Conservation (phyloP, 2,329 filamentous ascomycete species). For the Fusarium torulosum region DNA sequence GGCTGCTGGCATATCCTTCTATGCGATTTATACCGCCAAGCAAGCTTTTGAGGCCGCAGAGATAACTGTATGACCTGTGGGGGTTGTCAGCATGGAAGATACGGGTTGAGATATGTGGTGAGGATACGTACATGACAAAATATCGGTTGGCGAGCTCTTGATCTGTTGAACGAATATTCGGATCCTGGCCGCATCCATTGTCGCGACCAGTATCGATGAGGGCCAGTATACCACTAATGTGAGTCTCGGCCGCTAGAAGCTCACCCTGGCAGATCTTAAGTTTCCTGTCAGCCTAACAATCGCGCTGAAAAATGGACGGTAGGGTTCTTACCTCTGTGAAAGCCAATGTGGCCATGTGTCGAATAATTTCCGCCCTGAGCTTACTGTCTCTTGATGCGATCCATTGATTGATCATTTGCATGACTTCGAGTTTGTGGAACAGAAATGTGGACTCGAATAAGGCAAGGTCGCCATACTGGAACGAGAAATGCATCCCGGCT, state of each 20-base stretch:
- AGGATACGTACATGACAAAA: conserved; percentile 4
- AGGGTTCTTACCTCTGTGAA: conserved; percentile 7
- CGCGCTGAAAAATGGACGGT: rapidly evolving
- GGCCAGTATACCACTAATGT: conserved; percentile 17
- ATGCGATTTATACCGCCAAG: conserved; percentile 8
- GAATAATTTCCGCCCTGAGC: background rate
- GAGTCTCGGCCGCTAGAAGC: conserved; percentile 10
- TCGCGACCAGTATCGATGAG: conserved; percentile 6
- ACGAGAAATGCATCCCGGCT: conserved; percentile 25
- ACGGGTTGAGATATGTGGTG: background rate
- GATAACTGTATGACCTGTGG: conserved; percentile 3
- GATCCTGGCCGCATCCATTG: background rate
- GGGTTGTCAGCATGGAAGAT: background rate
- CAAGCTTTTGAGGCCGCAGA: conserved; percentile 16
- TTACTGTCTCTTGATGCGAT: background rate
- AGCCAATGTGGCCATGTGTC: conserved; percentile 18
- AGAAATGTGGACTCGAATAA: conserved; percentile 17
- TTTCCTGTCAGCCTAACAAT: rapidly evolving
- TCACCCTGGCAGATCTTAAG: conserved; percentile 11
- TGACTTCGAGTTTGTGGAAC: conserved; percentile 19
- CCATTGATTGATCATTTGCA: conserved; percentile 18
- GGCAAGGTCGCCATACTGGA: conserved; percentile 6
- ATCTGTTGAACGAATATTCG: background rate
- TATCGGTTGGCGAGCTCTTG: conserved; percentile 12
- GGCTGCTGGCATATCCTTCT: background rate